phyloP scores from a whole-genome alignment of 257 asterid genomes.

The Penstemon eatonii region DNA sequence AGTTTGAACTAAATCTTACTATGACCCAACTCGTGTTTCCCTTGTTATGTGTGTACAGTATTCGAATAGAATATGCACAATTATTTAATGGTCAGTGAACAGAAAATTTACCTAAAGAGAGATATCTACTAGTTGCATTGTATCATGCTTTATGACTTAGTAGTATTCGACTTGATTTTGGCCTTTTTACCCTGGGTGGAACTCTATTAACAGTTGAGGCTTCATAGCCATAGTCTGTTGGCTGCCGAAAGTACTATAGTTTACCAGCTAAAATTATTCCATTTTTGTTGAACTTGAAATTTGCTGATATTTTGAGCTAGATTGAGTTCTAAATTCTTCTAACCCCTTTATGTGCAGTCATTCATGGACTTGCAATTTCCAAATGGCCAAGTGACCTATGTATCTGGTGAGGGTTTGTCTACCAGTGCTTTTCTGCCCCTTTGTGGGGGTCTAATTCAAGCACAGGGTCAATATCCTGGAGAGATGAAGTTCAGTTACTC shows the following conservation, averaged over 20 bases:
- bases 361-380: constrained; percentile 99
- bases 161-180: neutral
- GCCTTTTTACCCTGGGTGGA: neutral
- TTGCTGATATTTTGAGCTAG: neutral
- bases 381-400: constrained; percentile 88
- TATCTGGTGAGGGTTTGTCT: constrained; percentile 92
- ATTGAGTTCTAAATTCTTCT: constrained; percentile 4
- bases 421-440: constrained; percentile 86
- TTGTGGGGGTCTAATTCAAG: constrained; percentile 92
- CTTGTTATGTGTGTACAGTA: neutral
- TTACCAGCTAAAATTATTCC: neutral
- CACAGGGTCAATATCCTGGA: constrained; percentile 97
- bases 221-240: neutral
- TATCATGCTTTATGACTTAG: neutral
- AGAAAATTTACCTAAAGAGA: neutral
- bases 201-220: neutral
- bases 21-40: neutral
- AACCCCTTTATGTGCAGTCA: constrained; percentile 53
- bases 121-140: neutral
- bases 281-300: neutral
- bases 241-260: constrained; percentile 2
- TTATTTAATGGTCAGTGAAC: neutral
- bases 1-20: neutral
- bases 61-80: neutral
- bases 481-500: constrained; percentile 95